Conservation (phyloP, 2,329 filamentous ascomycete species). For the Grosmannia clavigera region DNA sequence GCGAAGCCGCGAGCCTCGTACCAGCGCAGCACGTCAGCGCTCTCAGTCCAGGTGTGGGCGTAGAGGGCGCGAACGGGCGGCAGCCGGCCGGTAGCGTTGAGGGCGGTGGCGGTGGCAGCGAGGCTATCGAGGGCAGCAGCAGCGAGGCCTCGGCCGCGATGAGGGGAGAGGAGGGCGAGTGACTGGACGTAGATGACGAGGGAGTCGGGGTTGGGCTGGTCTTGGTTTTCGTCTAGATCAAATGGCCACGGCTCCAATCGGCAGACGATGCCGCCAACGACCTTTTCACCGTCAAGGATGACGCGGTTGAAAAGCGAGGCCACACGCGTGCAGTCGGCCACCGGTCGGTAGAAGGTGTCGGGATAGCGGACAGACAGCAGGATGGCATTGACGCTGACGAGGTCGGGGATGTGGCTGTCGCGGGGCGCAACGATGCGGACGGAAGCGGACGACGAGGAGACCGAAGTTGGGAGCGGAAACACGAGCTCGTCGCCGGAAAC, state of each 20-base stretch:
- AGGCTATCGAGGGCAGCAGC: conserved; percentile 44
- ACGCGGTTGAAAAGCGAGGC: conserved; percentile 43
- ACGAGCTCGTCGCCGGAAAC: conserved; percentile 3
- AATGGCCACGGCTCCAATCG: conserved; percentile 36
- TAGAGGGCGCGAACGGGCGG: conserved; percentile 31
- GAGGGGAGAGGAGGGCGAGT: conserved; percentile 50
- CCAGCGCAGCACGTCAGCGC: conserved; percentile 50
- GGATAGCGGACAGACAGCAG: conserved; percentile 52
- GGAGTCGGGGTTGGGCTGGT: background rate
- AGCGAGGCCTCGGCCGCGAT: conserved; percentile 46
- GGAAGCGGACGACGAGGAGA: background rate
- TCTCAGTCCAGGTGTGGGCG: conserved; percentile 58
- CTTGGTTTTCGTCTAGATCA: conserved; percentile 10
- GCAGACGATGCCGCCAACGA: conserved; percentile 50
- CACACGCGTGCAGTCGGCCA: conserved; percentile 35
- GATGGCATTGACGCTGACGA: conserved; percentile 53
- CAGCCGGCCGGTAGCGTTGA: conserved; percentile 11
- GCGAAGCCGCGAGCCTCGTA: conserved; percentile 46
- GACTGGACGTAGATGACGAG: conserved; percentile 53
- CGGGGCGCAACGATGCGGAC: conserved; percentile 15
- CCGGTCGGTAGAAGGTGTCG: conserved; percentile 48
- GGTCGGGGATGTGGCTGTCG: conserved; percentile 39
- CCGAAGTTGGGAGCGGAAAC: conserved; percentile 10
- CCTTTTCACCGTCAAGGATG: conserved; percentile 39
- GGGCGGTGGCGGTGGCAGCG: conserved; percentile 26